Percentiles rank a stretch among this genome's conserved stretches.
Conservation (phyloP, 148 eudicot genomes). For the Cornus kousa region DNA sequence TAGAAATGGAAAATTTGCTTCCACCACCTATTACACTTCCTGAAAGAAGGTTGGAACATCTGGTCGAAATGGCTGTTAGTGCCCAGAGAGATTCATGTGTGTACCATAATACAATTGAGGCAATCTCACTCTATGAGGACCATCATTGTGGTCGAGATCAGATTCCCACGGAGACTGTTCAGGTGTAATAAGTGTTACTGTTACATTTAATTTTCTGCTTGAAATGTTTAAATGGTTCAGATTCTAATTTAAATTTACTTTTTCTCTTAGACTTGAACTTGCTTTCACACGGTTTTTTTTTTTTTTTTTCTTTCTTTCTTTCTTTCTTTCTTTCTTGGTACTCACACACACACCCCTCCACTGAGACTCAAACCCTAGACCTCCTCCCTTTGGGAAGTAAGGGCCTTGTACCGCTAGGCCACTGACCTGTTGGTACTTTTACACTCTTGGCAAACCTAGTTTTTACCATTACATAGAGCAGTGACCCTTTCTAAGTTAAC, state of each 20-base stretch:
- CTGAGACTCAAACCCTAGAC: too few relatives aligned
- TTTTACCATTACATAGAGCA: too few relatives aligned
- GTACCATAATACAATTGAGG: conserved; percentile 60
- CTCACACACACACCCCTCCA: too few relatives aligned
- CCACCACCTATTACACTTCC: conserved; percentile 75
- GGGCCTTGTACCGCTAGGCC: too few relatives aligned
- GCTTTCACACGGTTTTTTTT: too few relatives aligned
- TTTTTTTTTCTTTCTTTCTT: too few relatives aligned
- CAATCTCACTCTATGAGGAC: conserved; percentile 63
- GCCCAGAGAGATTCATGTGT: conserved; percentile 69
- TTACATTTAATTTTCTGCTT: not conserved
- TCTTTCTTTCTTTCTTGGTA: too few relatives aligned
- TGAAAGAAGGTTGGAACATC: conserved; percentile 76
- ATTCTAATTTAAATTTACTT: not conserved
- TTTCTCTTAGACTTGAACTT: not conserved
- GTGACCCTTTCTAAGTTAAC: not conserved
- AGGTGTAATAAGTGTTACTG: conserved; percentile 41
- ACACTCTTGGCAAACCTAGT: too few relatives aligned
- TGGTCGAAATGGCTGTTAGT: conserved; percentile 66
- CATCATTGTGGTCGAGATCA: conserved; percentile 66
- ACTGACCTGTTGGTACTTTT: too few relatives aligned
- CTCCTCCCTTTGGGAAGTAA: too few relatives aligned
- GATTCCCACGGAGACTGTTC: conserved; percentile 80
- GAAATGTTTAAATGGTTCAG: not conserved
- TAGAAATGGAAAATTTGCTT: conserved; percentile 60